phyloP scores from a whole-genome alignment of 208 protist genomes.

The Crithidia bombi region DNA sequence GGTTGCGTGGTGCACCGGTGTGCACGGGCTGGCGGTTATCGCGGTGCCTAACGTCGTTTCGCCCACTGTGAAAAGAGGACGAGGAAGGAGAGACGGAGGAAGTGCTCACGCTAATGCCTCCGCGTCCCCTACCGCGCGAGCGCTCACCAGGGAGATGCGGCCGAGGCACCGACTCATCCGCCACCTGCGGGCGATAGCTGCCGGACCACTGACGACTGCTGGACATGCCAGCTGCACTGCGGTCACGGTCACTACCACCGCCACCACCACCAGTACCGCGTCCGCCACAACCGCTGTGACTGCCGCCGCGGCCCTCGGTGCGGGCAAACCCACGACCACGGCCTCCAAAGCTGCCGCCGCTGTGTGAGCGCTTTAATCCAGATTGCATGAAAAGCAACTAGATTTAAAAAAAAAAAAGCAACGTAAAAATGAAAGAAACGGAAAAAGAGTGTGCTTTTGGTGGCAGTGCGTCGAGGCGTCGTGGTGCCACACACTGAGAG shows the following conservation, averaged over 20 bases:
- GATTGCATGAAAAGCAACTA: slow-evolving; percentile 21
- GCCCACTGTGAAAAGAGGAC: background rate
- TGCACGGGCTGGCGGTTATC: background rate
- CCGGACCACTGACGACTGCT: slow-evolving; percentile 39
- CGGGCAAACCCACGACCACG: slow-evolving; percentile 22
- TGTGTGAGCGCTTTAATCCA: slow-evolving; percentile 41
- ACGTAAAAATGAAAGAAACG: background rate
- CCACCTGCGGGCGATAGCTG: slow-evolving; percentile 55
- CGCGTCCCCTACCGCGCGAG: slow-evolving; percentile 6
- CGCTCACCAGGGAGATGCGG: slow-evolving; percentile 31
- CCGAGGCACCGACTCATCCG: slow-evolving; percentile 50
- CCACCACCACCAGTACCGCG: slow-evolving; percentile 13
- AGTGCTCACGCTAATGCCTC: slow-evolving; percentile 7
- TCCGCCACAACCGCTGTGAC: slow-evolving; percentile 14
- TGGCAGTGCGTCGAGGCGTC: too few relatives aligned
- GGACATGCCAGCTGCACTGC: slow-evolving; percentile 36
- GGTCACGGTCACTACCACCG: slow-evolving; percentile 34
- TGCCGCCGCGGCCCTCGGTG: slow-evolving; percentile 14
- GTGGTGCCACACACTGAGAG: too few relatives aligned
- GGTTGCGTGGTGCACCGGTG: slow-evolving; percentile 4
- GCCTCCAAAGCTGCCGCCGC: slow-evolving; percentile 11
- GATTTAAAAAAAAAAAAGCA: background rate
- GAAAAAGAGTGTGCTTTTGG: background rate
- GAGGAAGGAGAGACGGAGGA: background rate
- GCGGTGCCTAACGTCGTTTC: background rate